phyloP scores from a whole-genome alignment of 2,329 filamentous ascomycete species.

The Colletotrichum chrysophilum region DNA sequence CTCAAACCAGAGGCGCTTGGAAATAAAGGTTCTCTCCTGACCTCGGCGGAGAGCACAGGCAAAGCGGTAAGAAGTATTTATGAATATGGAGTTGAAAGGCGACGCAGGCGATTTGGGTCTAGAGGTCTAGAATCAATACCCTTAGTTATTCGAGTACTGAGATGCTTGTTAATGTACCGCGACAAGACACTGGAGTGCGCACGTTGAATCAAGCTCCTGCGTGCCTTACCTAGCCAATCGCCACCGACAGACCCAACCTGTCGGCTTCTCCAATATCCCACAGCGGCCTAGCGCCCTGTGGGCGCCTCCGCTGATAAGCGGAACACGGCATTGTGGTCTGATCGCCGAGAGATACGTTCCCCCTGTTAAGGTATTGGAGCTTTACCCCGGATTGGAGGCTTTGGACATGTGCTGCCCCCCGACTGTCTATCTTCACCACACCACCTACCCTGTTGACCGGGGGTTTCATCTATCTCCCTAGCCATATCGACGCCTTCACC shows the following conservation, averaged over 20 bases:
- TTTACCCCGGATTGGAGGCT: background rate
- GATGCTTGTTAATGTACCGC: background rate
- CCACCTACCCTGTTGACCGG: background rate
- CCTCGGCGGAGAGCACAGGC: background rate
- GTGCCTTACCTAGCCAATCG: background rate
- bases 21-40: background rate
- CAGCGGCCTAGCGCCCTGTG: background rate
- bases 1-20: background rate
- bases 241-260: background rate
- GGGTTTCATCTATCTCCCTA: background rate
- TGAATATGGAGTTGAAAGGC: background rate
- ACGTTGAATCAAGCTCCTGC: background rate
- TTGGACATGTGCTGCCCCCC: background rate
- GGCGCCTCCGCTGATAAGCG: background rate
- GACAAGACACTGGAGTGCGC: background rate
- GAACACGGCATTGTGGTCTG: background rate
- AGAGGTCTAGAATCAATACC: background rate
- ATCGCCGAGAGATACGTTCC: background rate
- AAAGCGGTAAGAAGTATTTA: background rate
- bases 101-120: background rate
- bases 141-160: background rate
- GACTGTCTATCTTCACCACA: background rate
- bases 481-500: background rate
- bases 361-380: background rate
- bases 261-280: background rate